Evolutionary conservation across 768 basidiomycete species (phyloP), one percentile per base, ranked within the genome.

Genomic region (Podaxis sp.): DNA sequence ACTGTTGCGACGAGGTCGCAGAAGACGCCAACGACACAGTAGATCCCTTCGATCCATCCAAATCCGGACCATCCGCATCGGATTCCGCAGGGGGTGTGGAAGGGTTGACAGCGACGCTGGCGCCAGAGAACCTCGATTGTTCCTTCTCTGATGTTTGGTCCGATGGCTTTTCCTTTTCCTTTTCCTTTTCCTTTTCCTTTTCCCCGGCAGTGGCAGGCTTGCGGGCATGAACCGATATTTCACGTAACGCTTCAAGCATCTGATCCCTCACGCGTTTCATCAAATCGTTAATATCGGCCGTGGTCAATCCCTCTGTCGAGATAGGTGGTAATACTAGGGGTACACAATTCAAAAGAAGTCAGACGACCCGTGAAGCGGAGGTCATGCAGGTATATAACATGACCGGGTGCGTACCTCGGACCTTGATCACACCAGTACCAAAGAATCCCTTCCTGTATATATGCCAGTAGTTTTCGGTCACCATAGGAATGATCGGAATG

Each of bases 381-480:
- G 22, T 11, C 13, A 9, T 15, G 15, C 24, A 38, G 37, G 12
- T 50, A 13, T 9, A 15, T 41, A 40, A 53, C 36, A 43, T 1
- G 25, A 51, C 57, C 62, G 40, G 25, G 40, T 22, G 67, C 87
- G 63, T 69, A 94, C 97, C 93, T 82, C 85, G 86, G 66, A 98
- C 82, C 71, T 84, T 91, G 65, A 98, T 79, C 9, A 80, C 82
- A 0, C 96, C 96, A 25, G 80, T 74, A 41, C 87, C 86, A 65
- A 98, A 92, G 19, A 87, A 77, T 38, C 89, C 89, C 65, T 86
- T 82, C 70, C 85, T 87, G 73, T 97, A 98, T 51, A 96, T 67
- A 64, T 85, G 77, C 83, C 92, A 92, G 73, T 98, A 99, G 74
- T 98, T 98, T 78, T 98, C 94, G 56, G 87, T 86, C 2, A 98